Percentiles rank a stretch among this genome's conserved stretches.
Conservation (phyloP, 306 rosid species). For the Ziziphus jujuba region DNA sequence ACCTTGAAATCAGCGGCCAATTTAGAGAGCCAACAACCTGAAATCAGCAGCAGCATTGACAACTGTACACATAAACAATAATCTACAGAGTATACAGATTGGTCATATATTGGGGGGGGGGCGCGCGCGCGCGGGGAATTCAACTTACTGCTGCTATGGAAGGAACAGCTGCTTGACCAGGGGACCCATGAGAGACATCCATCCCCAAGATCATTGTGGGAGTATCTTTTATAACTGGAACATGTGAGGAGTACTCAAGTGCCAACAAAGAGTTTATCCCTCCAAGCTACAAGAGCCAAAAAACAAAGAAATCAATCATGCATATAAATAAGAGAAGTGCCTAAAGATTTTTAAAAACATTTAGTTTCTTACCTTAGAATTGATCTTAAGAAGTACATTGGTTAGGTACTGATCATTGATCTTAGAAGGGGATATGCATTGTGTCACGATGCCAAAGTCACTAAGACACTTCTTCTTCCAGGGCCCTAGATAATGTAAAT, state of each 20-base stretch:
- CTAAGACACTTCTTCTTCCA: slow-evolving; percentile 86
- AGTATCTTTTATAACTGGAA: slow-evolving; percentile 69
- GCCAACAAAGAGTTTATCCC: slow-evolving; percentile 88
- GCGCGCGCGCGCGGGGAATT: too few species aligned
- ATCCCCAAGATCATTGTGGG: slow-evolving; percentile 93
- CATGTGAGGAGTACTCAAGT: slow-evolving; percentile 62
- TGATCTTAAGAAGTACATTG: slow-evolving; percentile 87
- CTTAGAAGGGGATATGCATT: slow-evolving; percentile 81
- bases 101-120: too few species aligned
- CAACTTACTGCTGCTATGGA: slow-evolving; percentile 81
- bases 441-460: slow-evolving; percentile 75
- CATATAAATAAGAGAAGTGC: slow-evolving; percentile 6
- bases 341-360: neutral
- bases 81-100: slow-evolving; percentile 19
- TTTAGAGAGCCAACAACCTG: slow-evolving; percentile 87
- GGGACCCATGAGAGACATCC: slow-evolving; percentile 89
- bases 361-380: slow-evolving; percentile 69
- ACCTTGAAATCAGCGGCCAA: slow-evolving; percentile 91
- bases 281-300: slow-evolving; percentile 59
- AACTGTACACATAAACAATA: neutral
- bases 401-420: slow-evolving; percentile 79
- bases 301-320: slow-evolving; percentile 12
- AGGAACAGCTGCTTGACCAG: slow-evolving; percentile 67
- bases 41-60: slow-evolving; percentile 28
- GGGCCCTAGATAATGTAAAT: slow-evolving; percentile 57